A percentile compares a stretch with the other conserved stretches of the same genome.
These are phyloP conservation scores for Ustilago tritici DNA, from an alignment of 1,284 basidiomycete species.

Conservation along the genomic window DNA sequence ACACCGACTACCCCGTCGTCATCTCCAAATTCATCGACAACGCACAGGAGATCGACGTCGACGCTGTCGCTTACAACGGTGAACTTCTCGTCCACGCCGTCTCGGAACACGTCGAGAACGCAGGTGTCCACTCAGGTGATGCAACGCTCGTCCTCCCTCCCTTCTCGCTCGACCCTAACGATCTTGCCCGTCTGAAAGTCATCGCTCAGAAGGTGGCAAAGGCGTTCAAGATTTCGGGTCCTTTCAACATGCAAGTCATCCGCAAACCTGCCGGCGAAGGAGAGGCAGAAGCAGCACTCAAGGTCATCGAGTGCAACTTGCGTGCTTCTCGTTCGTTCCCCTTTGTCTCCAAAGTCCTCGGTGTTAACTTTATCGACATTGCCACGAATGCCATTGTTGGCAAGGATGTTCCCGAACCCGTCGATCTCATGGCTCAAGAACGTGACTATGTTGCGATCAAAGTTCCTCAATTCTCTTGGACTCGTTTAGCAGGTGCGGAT, in stretches of 20 bases:
- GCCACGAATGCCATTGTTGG: constrained; percentile 93
- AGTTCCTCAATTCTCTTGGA: constrained; percentile 99
- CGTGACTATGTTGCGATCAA: constrained; percentile 96
- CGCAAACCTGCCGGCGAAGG: constrained; percentile 78
- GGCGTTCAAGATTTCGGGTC: constrained; percentile 95
- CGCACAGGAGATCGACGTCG: constrained; percentile 97
- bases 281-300: constrained; percentile 78
- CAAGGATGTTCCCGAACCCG: constrained; percentile 87
- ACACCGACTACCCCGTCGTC: constrained; percentile 96
- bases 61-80: constrained; percentile 95
- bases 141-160: constrained; percentile 98
- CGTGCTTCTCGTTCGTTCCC: constrained; percentile 98
- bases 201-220: constrained; percentile 95
- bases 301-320: constrained; percentile 99
- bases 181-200: constrained; percentile 86
- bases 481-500: constrained; percentile 89
- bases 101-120: constrained; percentile 98
- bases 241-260: constrained; percentile 99
- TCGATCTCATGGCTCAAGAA: constrained; percentile 92
- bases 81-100: constrained; percentile 94
- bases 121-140: constrained; percentile 98
- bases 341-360: constrained; percentile 98
- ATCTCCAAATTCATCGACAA: constrained; percentile 98
- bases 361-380: constrained; percentile 94
- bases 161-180: constrained; percentile 80